Base-by-base conservation (phyloP, 257 asterid genomes). In the Agastache rugosa region DNA sequence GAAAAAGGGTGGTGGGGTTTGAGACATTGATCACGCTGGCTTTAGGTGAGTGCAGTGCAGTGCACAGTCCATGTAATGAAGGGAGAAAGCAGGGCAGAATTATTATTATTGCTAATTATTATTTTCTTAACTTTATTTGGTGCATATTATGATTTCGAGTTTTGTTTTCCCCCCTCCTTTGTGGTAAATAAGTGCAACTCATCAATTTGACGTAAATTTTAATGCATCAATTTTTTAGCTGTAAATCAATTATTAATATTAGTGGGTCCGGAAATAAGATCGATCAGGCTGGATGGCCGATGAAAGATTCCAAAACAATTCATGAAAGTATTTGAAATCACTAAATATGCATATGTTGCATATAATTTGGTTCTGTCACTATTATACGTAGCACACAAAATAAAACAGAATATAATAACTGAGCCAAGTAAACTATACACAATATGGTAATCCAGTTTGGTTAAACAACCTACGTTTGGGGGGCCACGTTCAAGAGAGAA, bases 71-170 rank as follows among this genome's bases (percentile, higher is more conserved):
- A 60, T 54, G 66, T 62, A 17, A 73, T 53, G 31, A 17, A 65
- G 69, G 77, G 74, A 79, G 63, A 72, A 76, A 66, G 71, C 60
- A 68, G 11, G 63, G 75, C 50, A 54, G 31, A 31, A 16, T 58
- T 27, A 60, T 50, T 56, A 82, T 73, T 44, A 76, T 80, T 19
- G 70, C 71, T 45, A 81, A 74, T 82, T 19, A 72, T 72, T 71
- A 78, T 65, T 39, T 61, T 75, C 37, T 71, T 59, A 51, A 77
- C 88, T 86, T 82, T 81, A 70, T 75, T 83, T 25, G 82, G 83
- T 71, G 72, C 37, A 47, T 37, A 3, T 0, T 1, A 12, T 86
- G 74, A 72, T 74, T 63, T 34, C 64, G 1, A 23, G 19, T 8
- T 74, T 63, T 56, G 17, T 42, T 72, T 70, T 60, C 35, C 37